Percentiles rank a stretch among this genome's conserved stretches.
phyloP scores from a whole-genome alignment of 805 yeast species.

The Candida pseudoglaebosa region DNA sequence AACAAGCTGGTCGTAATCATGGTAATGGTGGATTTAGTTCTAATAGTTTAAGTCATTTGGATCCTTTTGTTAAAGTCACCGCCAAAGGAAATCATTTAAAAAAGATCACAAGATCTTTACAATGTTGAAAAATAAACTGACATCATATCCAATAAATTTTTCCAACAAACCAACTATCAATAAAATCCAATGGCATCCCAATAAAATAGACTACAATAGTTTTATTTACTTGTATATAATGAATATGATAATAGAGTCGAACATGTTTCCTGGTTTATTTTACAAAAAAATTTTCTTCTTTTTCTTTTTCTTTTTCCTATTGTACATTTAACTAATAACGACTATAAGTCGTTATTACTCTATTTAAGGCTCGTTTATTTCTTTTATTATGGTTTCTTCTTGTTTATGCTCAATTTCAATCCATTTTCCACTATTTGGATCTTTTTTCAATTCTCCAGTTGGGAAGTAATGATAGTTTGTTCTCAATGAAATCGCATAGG shows the following conservation, averaged over 20 bases:
- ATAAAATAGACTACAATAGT: no score
- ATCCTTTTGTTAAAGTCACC: conserved; percentile 54
- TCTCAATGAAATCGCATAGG: conserved; percentile 79
- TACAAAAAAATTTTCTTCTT: no score
- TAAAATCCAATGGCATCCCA: no score
- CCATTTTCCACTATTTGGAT: conserved; percentile 42
- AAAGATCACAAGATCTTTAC: conserved; percentile 44
- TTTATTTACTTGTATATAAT: no score
- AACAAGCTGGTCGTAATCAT: conserved; percentile 80
- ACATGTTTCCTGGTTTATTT: no score
- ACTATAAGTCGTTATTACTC: not conserved
- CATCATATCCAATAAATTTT: no score
- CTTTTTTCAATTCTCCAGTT: conserved; percentile 57
- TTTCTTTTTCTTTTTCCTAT: not conserved
- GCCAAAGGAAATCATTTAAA: conserved; percentile 52
- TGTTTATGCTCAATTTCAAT: conserved; percentile 45
- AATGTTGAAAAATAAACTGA: not conserved
- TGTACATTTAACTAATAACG: not conserved
- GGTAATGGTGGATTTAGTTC: conserved; percentile 88
- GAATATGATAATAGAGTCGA: no score
- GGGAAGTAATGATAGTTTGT: conserved; percentile 89
- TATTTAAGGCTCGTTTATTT: not conserved
- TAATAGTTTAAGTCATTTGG: conserved; percentile 53
- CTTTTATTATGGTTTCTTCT: not conserved
- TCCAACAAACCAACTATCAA: no score